These are phyloP conservation scores for Leishmania gerbilli DNA, from an alignment of 208 protist species.

Conservation along the genomic window DNA sequence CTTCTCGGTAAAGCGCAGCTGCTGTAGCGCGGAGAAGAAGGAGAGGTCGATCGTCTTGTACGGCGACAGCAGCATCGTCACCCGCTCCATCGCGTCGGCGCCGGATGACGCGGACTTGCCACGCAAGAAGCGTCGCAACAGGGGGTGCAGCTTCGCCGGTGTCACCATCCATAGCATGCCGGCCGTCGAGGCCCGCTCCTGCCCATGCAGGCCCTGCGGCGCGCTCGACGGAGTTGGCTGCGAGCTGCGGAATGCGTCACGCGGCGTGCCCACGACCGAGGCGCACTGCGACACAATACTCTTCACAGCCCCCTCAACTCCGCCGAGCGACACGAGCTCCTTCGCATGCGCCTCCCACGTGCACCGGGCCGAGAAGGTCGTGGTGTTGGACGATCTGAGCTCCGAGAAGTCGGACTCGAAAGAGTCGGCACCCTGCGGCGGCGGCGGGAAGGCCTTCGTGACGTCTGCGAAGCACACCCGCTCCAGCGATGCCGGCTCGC, in stretches of 20 bases:
- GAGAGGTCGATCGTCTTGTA: conserved; percentile 85
- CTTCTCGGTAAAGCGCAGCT: conserved; percentile 91
- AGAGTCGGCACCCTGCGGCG: conserved; percentile 63
- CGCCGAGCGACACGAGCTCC: conserved; percentile 64
- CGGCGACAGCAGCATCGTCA: conserved; percentile 79
- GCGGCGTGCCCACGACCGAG: conserved; percentile 58
- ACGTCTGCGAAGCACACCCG: conserved; percentile 89
- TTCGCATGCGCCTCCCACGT: conserved; percentile 75
- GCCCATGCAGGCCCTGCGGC: conserved; percentile 66
- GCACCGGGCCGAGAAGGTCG: conserved; percentile 51
- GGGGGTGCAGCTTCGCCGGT: conserved; percentile 66
- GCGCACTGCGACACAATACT: conserved; percentile 80
- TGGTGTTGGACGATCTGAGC: conserved; percentile 45
- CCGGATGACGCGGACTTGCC: conserved; percentile 73
- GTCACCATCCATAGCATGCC: conserved; percentile 90
- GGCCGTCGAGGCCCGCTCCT: conserved; percentile 81
- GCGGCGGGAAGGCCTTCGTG: conserved; percentile 63
- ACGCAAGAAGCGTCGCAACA: conserved; percentile 63
- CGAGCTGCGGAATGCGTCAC: conserved; percentile 77
- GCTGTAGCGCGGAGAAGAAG: conserved; percentile 89
- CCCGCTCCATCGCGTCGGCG: conserved; percentile 89
- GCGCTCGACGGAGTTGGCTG: conserved; percentile 60
- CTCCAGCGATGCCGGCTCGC: conserved; percentile 39
- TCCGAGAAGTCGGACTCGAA: conserved; percentile 88
- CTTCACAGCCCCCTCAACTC: conserved; percentile 64